phyloP scores from a whole-genome alignment of 2,329 filamentous ascomycete species.

The Hymenoscyphus scutula region DNA sequence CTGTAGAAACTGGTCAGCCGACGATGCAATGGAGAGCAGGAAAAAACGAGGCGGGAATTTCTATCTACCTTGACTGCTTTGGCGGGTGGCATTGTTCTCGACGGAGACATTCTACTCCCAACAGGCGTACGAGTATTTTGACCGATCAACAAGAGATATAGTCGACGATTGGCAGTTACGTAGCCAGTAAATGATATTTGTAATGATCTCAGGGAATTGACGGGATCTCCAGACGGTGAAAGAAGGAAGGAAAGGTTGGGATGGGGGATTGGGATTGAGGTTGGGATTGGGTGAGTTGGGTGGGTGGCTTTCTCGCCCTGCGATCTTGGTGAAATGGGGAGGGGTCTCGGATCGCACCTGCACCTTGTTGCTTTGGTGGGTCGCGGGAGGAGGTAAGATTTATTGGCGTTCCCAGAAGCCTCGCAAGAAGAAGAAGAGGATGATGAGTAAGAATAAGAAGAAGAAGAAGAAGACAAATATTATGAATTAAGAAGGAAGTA shows the following conservation, averaged over 20 bases:
- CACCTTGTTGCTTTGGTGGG: not conserved
- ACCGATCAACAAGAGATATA: not conserved
- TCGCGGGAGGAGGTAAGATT: not conserved
- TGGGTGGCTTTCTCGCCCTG: not conserved
- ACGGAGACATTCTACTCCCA: conserved; percentile 13
- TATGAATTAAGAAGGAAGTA: too few relatives aligned
- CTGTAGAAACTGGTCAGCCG: conserved; percentile 40
- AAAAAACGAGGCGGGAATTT: too few relatives aligned
- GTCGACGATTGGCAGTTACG: not conserved
- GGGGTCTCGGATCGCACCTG: not conserved
- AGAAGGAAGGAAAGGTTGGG: not conserved
- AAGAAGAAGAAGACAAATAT: too few relatives aligned
- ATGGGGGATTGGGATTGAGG: too few relatives aligned
- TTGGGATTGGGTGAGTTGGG: not conserved
- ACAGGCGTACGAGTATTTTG: not conserved
- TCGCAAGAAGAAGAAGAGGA: too few relatives aligned
- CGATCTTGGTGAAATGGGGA: not conserved
- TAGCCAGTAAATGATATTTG: not conserved
- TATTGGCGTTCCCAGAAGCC: not conserved
- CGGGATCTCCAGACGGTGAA: not conserved
- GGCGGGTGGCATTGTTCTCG: conserved; percentile 19
- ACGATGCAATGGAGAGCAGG: conserved; percentile 18
- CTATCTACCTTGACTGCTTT: conserved; percentile 18
- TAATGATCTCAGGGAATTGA: not conserved
- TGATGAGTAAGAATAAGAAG: too few relatives aligned